Conservation (phyloP, 768 basidiomycete genomes). For the Russula sp. region DNA sequence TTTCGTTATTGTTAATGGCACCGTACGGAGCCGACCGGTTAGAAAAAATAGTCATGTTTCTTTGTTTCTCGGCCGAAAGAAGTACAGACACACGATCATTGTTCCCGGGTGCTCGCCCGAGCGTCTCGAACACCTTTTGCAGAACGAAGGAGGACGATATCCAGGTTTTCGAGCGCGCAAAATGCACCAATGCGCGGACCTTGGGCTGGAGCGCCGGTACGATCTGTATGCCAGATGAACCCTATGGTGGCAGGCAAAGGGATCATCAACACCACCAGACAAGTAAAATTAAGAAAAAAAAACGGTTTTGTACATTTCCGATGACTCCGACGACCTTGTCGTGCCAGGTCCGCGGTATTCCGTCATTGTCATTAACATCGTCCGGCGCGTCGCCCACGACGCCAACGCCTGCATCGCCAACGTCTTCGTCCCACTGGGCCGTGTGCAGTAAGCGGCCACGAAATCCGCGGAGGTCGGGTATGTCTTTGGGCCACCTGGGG, state of each 20-base stretch:
- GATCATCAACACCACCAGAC: too few species aligned
- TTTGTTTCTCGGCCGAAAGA: too few species aligned
- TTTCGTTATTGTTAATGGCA: not conserved
- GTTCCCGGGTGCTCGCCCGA: constrained; percentile 30
- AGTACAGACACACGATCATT: constrained; percentile 38
- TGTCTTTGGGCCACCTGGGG: constrained; percentile 59
- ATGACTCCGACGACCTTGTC: constrained; percentile 51
- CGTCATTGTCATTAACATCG: not conserved
- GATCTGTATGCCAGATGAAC: constrained; percentile 56
- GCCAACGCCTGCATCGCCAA: not conserved
- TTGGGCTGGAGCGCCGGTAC: constrained; percentile 49
- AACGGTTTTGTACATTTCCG: constrained; percentile 42
- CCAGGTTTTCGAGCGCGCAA: constrained; percentile 56
- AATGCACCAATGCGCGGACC: constrained; percentile 44
- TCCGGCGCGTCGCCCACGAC: constrained; percentile 29
- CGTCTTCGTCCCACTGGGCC: constrained; percentile 42
- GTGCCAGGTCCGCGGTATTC: constrained; percentile 40
- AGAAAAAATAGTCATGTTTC: too few species aligned
- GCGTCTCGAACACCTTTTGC: constrained; percentile 34
- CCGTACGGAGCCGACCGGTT: not conserved
- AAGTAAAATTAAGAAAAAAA: too few species aligned
- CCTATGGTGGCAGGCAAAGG: constrained; percentile 29
- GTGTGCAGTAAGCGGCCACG: constrained; percentile 54
- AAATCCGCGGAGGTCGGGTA: constrained; percentile 48
- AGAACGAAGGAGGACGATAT: constrained; percentile 39